Conservation (phyloP, 495 filamentous ascomycete species). For the Penicillium riverlandense region DNA sequence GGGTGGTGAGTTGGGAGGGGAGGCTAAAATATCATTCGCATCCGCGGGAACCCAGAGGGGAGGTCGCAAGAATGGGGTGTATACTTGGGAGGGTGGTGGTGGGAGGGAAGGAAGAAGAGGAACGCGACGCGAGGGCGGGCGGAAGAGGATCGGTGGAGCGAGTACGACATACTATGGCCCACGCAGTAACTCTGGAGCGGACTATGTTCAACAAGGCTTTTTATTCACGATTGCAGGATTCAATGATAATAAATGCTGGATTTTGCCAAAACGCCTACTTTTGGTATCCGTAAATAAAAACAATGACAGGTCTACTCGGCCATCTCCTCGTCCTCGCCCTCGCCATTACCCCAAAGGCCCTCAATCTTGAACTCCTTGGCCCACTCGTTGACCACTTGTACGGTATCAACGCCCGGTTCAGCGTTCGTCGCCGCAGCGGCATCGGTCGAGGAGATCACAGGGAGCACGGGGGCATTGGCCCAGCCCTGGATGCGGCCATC, state of each 20-base stretch:
- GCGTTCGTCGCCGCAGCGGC: conserved; percentile 19
- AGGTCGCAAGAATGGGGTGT: too few species aligned
- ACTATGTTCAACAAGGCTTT: not conserved
- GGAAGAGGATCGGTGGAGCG: conserved; percentile 8
- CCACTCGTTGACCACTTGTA: conserved; percentile 88
- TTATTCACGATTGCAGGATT: not conserved
- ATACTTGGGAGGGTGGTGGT: not conserved
- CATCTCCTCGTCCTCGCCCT: conserved; percentile 39
- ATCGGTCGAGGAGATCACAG: conserved; percentile 38
- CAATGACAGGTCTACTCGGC: conserved; percentile 29
- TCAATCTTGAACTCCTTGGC: conserved; percentile 93
- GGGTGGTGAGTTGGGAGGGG: not conserved
- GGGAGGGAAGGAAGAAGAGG: not conserved
- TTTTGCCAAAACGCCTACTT: conserved; percentile 24
- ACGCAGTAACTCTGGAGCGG: too few species aligned
- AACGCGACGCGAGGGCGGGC: conserved; percentile 11
- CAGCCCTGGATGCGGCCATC: conserved; percentile 94
- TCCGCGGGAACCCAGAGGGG: too few species aligned
- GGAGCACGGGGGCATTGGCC: conserved; percentile 64
- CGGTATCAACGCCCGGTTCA: conserved; percentile 52
- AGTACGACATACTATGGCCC: not conserved
- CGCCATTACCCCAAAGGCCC: conserved; percentile 75
- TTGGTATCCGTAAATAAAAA: conserved; percentile 30
- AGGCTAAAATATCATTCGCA: too few species aligned
- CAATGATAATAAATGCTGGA: conserved; percentile 5